Conservation (phyloP, 768 basidiomycete genomes). For the Mycena rosella region DNA sequence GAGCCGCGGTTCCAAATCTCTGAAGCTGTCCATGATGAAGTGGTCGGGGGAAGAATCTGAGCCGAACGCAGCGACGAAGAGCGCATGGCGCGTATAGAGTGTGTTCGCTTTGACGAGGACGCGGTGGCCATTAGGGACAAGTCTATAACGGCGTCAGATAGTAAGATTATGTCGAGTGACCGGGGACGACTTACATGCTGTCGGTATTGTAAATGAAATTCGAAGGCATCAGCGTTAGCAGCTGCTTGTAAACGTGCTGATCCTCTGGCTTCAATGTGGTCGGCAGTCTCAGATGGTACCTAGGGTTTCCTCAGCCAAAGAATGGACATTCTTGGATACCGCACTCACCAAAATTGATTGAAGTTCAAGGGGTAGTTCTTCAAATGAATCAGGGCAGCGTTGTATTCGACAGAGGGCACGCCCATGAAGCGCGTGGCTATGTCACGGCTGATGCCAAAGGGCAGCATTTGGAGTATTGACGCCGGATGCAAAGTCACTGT, state of each 20-base stretch:
- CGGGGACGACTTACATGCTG: constrained; percentile 11
- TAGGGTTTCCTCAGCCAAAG: background rate
- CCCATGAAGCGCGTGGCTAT: constrained; percentile 24
- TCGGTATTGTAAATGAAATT: constrained; percentile 21
- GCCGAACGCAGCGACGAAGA: constrained; percentile 54
- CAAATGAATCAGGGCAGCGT: constrained; percentile 22
- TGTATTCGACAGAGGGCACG: constrained; percentile 22
- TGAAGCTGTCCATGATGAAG: constrained; percentile 49
- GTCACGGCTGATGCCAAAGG: constrained; percentile 29
- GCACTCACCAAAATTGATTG: constrained; percentile 33
- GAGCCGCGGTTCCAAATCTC: constrained; percentile 44
- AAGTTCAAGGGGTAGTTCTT: constrained; percentile 22
- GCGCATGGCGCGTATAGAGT: constrained; percentile 50
- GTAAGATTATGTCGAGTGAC: background rate
- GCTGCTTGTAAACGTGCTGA: constrained; percentile 30
- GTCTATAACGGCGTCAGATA: constrained; percentile 14
- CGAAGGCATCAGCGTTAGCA: constrained; percentile 21
- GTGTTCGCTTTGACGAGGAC: constrained; percentile 41
- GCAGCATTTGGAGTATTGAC: constrained; percentile 41
- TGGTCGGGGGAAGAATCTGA: constrained; percentile 38
- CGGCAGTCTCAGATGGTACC: constrained; percentile 31
- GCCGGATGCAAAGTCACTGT: constrained; percentile 28
- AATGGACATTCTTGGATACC: background rate
- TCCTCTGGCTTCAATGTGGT: constrained; percentile 23
- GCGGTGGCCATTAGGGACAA: constrained; percentile 49